Evolutionary conservation across 371 early-diverging fungal genomes (phyloP), one percentile per base, ranked within the genome.

Genomic region (Mortierella sp.): DNA sequence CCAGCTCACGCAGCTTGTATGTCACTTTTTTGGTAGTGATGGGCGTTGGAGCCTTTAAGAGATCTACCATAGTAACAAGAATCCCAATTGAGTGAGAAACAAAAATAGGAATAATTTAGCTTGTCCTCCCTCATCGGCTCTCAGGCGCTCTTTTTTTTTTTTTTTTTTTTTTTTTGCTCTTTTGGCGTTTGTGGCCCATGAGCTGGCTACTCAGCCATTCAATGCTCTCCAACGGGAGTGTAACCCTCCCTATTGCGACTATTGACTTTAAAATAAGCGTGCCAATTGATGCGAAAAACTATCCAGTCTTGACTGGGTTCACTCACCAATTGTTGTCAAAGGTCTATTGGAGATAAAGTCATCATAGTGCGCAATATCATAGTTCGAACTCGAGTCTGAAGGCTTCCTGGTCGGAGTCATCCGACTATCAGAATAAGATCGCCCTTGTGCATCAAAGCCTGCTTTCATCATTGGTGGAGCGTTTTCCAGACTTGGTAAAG

Each of bases 11-110:
- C 67, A 96, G 83, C 83, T 95, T 95, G 73, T 93, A 90, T 52
- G 94, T 90, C n/a, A 97, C 93, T 77, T 96, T 95, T 51, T 94
- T 92, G 37, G 89, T 89, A 6, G 95, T 94, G 70, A 95, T 89
- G 14, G 92, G 85, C 35, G 92, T 92, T 39, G 91, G 91, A 11
- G 91, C 87, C 70, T 90, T 93, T 68, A 93, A 85, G 58, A 93
- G 83, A 72, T 93, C 94, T 86, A 43, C 5, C 20, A 47, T 5
- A 14, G 1, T 20, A 47, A 24, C 24, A 30, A 20, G 3, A n/a
- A 45, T 6, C 26, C 18, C n/a, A 52, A 64, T n/a, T 62, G 55
- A 51, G 52, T 52, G 20, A 28, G 32, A 0, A 47, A 39, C 2
- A 22, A 43, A 62, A 62, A 43, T 24, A 62, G 61, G 1, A 61